phyloP scores from a whole-genome alignment of 495 filamentous ascomycete species.

The Podospora australis region DNA sequence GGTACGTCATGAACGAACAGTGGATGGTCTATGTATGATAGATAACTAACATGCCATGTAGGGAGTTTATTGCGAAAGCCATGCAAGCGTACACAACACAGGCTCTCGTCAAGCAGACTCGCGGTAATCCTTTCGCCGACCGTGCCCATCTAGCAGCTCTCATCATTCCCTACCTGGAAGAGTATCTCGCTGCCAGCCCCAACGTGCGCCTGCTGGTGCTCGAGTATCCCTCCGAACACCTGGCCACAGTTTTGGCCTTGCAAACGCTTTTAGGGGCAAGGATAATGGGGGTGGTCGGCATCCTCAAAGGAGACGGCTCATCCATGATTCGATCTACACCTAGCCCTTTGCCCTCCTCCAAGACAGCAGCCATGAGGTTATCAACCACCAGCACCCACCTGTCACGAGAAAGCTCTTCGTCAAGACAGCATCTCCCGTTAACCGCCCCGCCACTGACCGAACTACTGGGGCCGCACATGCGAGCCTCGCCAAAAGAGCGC shows the following conservation, averaged over 20 bases:
- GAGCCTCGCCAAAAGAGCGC: no score
- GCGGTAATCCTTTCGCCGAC: conserved; percentile 41
- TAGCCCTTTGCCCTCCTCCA: conserved; percentile 2
- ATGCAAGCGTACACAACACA: conserved; percentile 44
- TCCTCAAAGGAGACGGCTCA: conserved; percentile 28
- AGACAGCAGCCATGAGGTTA: background rate
- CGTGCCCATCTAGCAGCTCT: conserved; percentile 36
- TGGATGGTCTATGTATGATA: background rate
- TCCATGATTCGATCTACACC: conserved; percentile 4
- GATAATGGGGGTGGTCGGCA: conserved; percentile 37
- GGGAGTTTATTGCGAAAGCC: conserved; percentile 41
- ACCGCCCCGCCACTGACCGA: no score
- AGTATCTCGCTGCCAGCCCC: conserved; percentile 32
- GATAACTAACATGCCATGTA: conserved; percentile 10
- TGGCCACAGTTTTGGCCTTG: conserved; percentile 37
- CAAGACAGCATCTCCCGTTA: no score
- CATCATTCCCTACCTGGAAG: conserved; percentile 41
- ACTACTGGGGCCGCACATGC: no score
- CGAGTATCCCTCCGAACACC: conserved; percentile 42
- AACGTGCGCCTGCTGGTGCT: conserved; percentile 39
- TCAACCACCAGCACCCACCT: background rate
- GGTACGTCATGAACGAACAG: conserved; percentile 24
- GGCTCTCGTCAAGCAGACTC: conserved; percentile 35
- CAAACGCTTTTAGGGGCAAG: conserved; percentile 38
- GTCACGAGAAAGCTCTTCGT: background rate